A percentile compares a stretch with the other conserved stretches of the same genome.
Conservation (phyloP, 768 basidiomycete species). For the Mycena olivaceomarginata region DNA sequence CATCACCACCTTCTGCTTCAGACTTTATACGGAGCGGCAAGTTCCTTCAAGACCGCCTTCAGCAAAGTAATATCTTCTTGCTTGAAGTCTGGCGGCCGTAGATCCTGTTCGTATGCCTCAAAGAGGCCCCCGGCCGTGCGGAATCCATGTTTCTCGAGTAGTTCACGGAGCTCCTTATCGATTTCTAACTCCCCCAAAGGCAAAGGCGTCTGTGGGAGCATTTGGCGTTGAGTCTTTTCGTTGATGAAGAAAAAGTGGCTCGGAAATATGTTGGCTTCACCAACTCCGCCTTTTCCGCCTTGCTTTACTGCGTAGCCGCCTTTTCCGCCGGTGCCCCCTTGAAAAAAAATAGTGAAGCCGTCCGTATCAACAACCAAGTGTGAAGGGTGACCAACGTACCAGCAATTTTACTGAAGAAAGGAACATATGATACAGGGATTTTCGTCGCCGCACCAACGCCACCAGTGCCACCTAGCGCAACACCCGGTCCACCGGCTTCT, state of each 20-base stretch:
- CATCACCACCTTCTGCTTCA: no score
- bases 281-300: background rate
- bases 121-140: background rate
- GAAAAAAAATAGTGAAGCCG: background rate
- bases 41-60: background rate
- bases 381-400: background rate
- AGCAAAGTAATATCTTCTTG: background rate
- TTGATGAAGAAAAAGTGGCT: background rate
- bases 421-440: background rate
- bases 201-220: background rate
- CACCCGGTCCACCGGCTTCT: background rate
- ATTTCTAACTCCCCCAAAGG: background rate
- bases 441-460: background rate
- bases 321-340: background rate
- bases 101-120: background rate
- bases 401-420: background rate
- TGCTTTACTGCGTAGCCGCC: background rate
- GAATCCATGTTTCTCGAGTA: background rate
- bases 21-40: no score
- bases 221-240: background rate
- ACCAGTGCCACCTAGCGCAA: background rate
- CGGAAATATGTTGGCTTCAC: background rate
- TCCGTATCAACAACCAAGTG: background rate
- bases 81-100: background rate
- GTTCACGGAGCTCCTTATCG: background rate